Conservation (phyloP, 2,329 filamentous ascomycete species). For the Eutypella sp. region DNA sequence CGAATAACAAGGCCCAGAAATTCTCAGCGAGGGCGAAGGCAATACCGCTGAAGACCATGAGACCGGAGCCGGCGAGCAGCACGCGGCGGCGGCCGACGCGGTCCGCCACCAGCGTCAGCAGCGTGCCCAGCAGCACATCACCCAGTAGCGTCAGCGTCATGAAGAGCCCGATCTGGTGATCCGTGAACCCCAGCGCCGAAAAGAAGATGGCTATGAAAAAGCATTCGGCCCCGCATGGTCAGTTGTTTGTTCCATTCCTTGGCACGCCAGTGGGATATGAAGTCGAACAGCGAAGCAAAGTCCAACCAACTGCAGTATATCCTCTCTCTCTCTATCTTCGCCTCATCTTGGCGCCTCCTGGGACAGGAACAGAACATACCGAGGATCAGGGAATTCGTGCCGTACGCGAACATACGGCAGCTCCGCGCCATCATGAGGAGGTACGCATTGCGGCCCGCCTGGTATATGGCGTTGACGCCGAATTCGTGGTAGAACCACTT, state of each 20-base stretch:
- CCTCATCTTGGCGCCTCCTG: too few relatives aligned
- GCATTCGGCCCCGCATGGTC: too few relatives aligned
- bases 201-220: conserved; percentile 56
- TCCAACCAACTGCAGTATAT: background rate
- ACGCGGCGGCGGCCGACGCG: conserved; percentile 51
- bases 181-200: conserved; percentile 48
- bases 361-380: conserved; percentile 28
- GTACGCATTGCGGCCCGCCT: conserved; percentile 44
- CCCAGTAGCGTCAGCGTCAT: conserved; percentile 60
- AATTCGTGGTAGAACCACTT: conserved; percentile 40
- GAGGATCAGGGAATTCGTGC: conserved; percentile 54
- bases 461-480: conserved; percentile 41
- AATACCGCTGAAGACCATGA: conserved; percentile 54
- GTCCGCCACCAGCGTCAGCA: conserved; percentile 56
- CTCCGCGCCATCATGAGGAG: conserved; percentile 48
- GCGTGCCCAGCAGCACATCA: conserved; percentile 54
- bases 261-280: background rate
- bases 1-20: conserved; percentile 54
- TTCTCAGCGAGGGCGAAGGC: conserved; percentile 50
- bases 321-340: background rate
- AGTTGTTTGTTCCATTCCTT: background rate
- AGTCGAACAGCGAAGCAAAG: background rate
- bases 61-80: conserved; percentile 43
- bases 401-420: conserved; percentile 59
- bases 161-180: conserved; percentile 57